Evolutionary conservation across 1,139 yeast genomes (phyloP).

Genomic region (Eremothecium coryli): DNA sequence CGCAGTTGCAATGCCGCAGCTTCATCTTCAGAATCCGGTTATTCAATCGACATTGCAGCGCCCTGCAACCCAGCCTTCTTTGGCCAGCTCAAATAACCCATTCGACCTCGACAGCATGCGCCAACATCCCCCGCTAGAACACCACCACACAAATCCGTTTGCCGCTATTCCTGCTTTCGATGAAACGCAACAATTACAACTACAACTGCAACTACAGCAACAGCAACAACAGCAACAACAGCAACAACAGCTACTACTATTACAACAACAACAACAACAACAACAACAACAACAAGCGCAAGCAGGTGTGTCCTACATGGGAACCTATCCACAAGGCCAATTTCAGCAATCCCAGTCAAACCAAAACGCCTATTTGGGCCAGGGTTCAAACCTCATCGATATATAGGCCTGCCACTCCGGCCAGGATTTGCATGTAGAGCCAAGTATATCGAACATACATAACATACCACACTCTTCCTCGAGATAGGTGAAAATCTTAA

Average conservation of each 20-base stretch:
- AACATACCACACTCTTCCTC: too few relatives aligned
- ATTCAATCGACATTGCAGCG: background rate
- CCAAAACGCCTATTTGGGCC: conserved; percentile 14
- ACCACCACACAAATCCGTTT: background rate
- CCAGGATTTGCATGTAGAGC: too few relatives aligned
- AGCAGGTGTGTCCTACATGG: too few relatives aligned
- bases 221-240: conserved; percentile 27
- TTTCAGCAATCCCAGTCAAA: conserved; percentile 15
- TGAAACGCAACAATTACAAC: background rate
- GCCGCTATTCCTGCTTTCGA: background rate
- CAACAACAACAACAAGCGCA: conserved; percentile 11
- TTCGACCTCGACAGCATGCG: background rate
- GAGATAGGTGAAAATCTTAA: background rate
- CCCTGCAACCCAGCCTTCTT: background rate
- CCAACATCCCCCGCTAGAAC: too few relatives aligned
- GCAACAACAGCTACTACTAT: conserved; percentile 17
- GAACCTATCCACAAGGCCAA: too few relatives aligned
- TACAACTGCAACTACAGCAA: conserved; percentile 14
- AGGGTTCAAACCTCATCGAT: conserved; percentile 28
- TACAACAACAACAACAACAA: conserved; percentile 9
- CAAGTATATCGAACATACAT: too few relatives aligned
- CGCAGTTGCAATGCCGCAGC: background rate
- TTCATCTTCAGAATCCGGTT: background rate
- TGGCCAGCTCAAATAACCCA: background rate
- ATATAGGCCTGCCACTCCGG: too few relatives aligned